Evolutionary conservation across 2,329 filamentous ascomycete genomes (phyloP).

Genomic region (Plectosphaerella cucumerina): DNA sequence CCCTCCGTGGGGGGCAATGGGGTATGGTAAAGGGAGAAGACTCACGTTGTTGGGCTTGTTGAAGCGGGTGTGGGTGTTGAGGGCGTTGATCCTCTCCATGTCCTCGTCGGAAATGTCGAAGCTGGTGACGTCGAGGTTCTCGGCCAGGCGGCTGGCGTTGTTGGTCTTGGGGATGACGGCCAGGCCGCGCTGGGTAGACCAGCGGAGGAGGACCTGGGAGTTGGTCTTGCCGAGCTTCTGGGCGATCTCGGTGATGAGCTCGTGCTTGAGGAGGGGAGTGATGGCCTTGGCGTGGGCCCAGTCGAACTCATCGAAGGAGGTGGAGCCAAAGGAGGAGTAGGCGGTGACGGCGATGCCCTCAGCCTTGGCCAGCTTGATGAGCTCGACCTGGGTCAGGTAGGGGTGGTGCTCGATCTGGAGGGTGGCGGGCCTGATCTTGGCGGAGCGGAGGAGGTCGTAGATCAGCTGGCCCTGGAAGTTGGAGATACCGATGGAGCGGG

Average conservation of each 20-base stretch:
- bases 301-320: conserved; percentile 73
- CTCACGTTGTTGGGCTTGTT: conserved; percentile 71
- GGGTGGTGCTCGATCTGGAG: conserved; percentile 91
- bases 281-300: conserved; percentile 63
- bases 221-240: conserved; percentile 68
- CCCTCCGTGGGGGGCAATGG: background rate
- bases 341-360: conserved; percentile 73
- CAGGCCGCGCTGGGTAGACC: conserved; percentile 78
- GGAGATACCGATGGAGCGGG: conserved; percentile 72
- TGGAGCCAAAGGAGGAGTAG: conserved; percentile 79
- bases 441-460: conserved; percentile 76
- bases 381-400: conserved; percentile 72
- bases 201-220: conserved; percentile 79
- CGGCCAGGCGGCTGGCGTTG: conserved; percentile 44
- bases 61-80: conserved; percentile 67
- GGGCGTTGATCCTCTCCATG: conserved; percentile 58
- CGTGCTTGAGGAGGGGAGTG: conserved; percentile 67
- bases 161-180: conserved; percentile 80
- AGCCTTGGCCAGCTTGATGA: conserved; percentile 64
- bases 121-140: conserved; percentile 63
- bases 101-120: conserved; percentile 66
- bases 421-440: conserved; percentile 67
- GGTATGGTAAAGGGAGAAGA: conserved; percentile 10
- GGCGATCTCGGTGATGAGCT: conserved; percentile 60
- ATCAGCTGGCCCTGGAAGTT: conserved; percentile 79